These are phyloP conservation scores for Tylopilus intermedius DNA, from an alignment of 768 basidiomycete genomes.

Conservation along the genomic window DNA sequence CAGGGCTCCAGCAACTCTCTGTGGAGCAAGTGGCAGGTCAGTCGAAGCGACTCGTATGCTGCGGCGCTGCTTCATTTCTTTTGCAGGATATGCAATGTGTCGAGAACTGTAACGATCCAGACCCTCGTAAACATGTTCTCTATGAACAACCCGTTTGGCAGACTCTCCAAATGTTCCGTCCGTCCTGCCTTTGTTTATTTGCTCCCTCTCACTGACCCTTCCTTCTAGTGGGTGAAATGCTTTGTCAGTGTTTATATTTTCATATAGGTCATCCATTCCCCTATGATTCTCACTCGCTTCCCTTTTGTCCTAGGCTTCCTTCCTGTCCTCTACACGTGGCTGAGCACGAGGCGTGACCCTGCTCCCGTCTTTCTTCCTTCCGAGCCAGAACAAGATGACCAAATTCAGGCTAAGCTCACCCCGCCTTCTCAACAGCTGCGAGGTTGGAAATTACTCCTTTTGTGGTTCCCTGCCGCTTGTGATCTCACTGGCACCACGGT, in stretches of 20 bases:
- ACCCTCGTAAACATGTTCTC: constrained; percentile 58
- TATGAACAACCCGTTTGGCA: constrained; percentile 97
- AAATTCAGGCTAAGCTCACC: constrained; percentile 30
- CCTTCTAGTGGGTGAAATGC: constrained; percentile 83
- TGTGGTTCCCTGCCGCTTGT: constrained; percentile 86
- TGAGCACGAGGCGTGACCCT: constrained; percentile 42
- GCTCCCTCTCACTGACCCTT: constrained; percentile 31
- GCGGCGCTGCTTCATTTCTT: constrained; percentile 1
- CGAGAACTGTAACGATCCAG: constrained; percentile 74
- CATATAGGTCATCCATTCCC: neutral
- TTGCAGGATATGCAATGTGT: constrained; percentile 95
- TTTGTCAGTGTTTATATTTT: constrained; percentile 54
- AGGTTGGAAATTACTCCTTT: constrained; percentile 67
- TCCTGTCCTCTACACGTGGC: constrained; percentile 71
- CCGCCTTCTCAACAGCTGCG: constrained; percentile 41
- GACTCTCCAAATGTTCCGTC: constrained; percentile 85
- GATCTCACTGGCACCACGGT: constrained; percentile 91
- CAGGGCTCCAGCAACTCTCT: constrained; percentile 79
- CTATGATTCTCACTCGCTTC: constrained; percentile 16
- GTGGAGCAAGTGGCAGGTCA: constrained; percentile 79
- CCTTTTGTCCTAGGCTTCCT: constrained; percentile 61
- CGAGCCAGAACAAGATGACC: constrained; percentile 44
- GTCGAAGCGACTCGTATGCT: constrained; percentile 7
- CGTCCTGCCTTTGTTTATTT: constrained; percentile 30
- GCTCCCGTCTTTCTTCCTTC: constrained; percentile 52